phyloP scores from a whole-genome alignment of 225 moss, liverwort and hornwort species.

The Polytrichum formosum region DNA sequence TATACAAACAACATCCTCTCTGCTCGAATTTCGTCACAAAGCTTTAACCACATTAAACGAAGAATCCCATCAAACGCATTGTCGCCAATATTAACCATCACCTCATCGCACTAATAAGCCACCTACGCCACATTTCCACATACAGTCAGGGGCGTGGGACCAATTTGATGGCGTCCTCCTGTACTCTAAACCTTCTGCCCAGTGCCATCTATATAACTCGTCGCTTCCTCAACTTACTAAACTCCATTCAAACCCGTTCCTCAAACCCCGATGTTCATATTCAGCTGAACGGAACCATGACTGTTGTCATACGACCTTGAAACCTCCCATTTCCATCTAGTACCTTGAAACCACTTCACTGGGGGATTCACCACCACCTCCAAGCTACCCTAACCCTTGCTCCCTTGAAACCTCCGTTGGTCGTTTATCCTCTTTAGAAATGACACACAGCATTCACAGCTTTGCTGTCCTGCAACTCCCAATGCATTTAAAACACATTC shows the following conservation, averaged over 20 bases:
- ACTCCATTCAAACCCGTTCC: constrained; percentile 16
- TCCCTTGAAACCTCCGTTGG: background rate
- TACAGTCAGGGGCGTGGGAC: background rate
- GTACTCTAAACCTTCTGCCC: background rate
- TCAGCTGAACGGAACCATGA: background rate
- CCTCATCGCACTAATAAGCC: constrained; percentile 34
- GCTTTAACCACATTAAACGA: constrained; percentile 57
- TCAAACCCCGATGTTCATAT: background rate
- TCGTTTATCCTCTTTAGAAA: background rate
- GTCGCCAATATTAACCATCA: constrained; percentile 52
- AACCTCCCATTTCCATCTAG: background rate
- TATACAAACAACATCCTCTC: background rate
- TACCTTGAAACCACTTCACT: background rate
- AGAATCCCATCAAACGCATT: constrained; percentile 48
- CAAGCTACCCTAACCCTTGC: background rate
- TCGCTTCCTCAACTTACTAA: background rate
- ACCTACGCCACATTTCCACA: background rate
- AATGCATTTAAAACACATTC: background rate
- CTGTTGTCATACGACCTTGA: background rate
- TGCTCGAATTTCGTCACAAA: constrained; percentile 40
- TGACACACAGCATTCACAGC: background rate
- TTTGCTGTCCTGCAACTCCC: background rate
- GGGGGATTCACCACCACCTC: background rate
- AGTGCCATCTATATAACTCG: background rate
- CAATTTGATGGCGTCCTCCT: background rate